A percentile compares a stretch with the other conserved stretches of the same genome.
Conservation (phyloP, 495 filamentous ascomycete genomes). For the Astrocystis sublimbata region DNA sequence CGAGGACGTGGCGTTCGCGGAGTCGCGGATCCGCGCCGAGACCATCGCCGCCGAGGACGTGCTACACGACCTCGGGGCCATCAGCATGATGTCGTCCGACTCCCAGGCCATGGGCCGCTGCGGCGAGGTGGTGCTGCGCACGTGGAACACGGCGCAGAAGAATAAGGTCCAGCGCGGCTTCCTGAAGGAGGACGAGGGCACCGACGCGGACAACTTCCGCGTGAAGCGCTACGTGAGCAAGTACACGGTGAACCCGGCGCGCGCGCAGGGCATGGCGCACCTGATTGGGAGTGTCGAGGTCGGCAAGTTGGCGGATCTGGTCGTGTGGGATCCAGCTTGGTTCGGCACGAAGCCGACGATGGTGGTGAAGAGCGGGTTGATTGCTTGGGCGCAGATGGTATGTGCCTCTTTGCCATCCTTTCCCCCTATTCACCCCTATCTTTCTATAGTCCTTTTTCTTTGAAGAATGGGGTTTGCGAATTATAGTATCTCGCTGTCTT, state of each 20-base stretch:
- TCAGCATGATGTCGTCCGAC: constrained; percentile 97
- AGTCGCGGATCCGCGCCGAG: constrained; percentile 90
- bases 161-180: constrained; percentile 86
- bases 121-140: constrained; percentile 91
- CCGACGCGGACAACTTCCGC: constrained; percentile 86
- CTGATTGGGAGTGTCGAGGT: constrained; percentile 84
- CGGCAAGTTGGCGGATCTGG: constrained; percentile 89
- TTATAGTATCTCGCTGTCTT: neutral
- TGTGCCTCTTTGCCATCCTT: constrained; percentile 26
- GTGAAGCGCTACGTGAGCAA: constrained; percentile 95
- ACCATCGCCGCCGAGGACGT: constrained; percentile 98
- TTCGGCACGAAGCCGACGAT: constrained; percentile 86
- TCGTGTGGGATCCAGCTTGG: constrained; percentile 81
- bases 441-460: neutral
- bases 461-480: neutral
- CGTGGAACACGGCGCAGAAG: constrained; percentile 98
- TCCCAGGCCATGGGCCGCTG: constrained; percentile 97
- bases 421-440: neutral
- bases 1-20: constrained; percentile 95
- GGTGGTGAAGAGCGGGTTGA: constrained; percentile 90
- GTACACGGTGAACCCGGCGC: constrained; percentile 95
- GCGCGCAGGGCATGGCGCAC: constrained; percentile 92
- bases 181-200: constrained; percentile 75
- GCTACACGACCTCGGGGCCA: constrained; percentile 91
- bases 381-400: constrained; percentile 84